phyloP scores from a whole-genome alignment of 768 basidiomycete genomes.

The Tubosaeta sp. region DNA sequence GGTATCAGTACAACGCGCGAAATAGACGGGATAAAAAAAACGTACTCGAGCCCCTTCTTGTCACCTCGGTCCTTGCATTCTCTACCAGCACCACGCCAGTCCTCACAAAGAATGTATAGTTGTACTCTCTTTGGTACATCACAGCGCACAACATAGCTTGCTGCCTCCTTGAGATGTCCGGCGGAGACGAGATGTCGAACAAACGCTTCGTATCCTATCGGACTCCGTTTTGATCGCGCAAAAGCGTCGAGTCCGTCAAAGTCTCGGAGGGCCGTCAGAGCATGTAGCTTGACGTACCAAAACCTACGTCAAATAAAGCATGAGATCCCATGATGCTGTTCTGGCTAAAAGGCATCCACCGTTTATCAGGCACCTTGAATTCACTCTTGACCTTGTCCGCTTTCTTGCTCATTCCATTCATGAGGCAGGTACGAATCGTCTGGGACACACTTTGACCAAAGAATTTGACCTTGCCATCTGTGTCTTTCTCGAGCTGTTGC shows the following conservation, averaged over 20 bases:
- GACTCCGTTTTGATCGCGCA: constrained; percentile 82
- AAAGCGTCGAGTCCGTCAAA: constrained; percentile 86
- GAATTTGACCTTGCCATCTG: constrained; percentile 71
- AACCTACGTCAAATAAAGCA: constrained; percentile 48
- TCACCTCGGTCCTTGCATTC: constrained; percentile 90
- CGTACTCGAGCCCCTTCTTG: constrained; percentile 80
- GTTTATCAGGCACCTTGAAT: constrained; percentile 93
- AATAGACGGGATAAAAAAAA: constrained; percentile 10
- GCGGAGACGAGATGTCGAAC: constrained; percentile 73
- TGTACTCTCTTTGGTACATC: constrained; percentile 81
- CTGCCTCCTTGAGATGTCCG: constrained; percentile 73
- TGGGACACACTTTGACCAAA: constrained; percentile 85
- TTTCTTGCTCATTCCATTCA: constrained; percentile 77
- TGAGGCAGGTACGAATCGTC: constrained; percentile 73
- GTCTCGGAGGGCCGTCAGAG: constrained; percentile 72
- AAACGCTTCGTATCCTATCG: constrained; percentile 93
- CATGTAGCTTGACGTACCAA: constrained; percentile 89
- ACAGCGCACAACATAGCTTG: constrained; percentile 74
- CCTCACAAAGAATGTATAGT: constrained; percentile 84
- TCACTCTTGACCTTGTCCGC: constrained; percentile 88
- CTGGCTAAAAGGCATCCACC: constrained; percentile 52
- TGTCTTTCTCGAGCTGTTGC: constrained; percentile 83
- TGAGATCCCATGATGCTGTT: too few relatives aligned
- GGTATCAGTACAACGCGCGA: background rate
- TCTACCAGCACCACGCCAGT: constrained; percentile 83